Evolutionary conservation across 148 eudicot species (phyloP).

Genomic region (Limonium bicolor): DNA sequence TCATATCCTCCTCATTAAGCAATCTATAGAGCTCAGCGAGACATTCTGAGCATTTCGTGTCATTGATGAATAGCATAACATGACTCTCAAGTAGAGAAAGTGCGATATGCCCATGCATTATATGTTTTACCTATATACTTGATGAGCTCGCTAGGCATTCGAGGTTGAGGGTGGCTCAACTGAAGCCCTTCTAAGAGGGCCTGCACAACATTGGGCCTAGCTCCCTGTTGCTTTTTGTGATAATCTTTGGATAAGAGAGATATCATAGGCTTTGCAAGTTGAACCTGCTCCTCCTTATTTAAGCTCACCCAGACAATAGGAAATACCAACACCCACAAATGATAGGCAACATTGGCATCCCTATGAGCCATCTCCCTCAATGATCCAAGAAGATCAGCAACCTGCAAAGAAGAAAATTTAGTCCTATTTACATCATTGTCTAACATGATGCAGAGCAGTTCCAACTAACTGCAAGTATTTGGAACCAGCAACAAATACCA

Average conservation of each 20-base stretch:
- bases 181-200: slow-evolving; percentile 98
- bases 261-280: slow-evolving; percentile 93
- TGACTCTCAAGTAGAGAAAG: slow-evolving; percentile 92
- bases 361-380: slow-evolving; percentile 97
- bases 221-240: slow-evolving; percentile 83
- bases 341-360: slow-evolving; percentile 99
- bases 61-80: slow-evolving; percentile 84
- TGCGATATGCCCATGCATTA: slow-evolving; percentile 99
- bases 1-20: slow-evolving; percentile 98
- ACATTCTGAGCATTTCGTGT: slow-evolving; percentile 88
- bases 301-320: slow-evolving; percentile 99
- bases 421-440: too few relatives aligned
- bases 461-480: too few relatives aligned
- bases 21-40: slow-evolving; percentile 94
- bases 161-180: slow-evolving; percentile 98
- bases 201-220: slow-evolving; percentile 95
- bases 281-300: slow-evolving; percentile 89
- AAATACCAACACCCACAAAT: slow-evolving; percentile 94
- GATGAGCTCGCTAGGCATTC: slow-evolving; percentile 97
- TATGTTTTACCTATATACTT: slow-evolving; percentile 95
- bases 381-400: slow-evolving; percentile 84
- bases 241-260: slow-evolving; percentile 86
- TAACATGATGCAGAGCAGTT: too few relatives aligned
- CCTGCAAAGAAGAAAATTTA: slow-evolving; percentile 26
- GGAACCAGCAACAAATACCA: too few relatives aligned